phyloP scores from a whole-genome alignment of 169 alveolate species.

The Plasmodium vivax region DNA sequence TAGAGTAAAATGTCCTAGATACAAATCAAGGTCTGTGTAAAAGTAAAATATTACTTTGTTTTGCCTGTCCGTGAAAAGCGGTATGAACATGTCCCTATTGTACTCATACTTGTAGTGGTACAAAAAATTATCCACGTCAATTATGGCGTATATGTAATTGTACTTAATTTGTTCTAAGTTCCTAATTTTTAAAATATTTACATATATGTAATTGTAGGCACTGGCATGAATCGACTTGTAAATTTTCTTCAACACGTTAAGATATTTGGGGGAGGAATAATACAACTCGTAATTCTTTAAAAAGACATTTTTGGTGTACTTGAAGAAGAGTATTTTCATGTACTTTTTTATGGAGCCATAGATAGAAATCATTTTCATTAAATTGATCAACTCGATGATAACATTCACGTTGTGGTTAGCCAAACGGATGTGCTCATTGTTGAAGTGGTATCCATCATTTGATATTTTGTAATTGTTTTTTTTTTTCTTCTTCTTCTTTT shows the following conservation, averaged over 20 bases:
- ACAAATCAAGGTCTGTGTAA: slow-evolving; percentile 45
- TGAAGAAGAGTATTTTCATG: slow-evolving; percentile 46
- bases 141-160: slow-evolving; percentile 56
- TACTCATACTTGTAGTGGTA: slow-evolving; percentile 65
- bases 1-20: slow-evolving; percentile 38
- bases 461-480: slow-evolving; percentile 36
- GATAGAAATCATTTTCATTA: slow-evolving; percentile 56
- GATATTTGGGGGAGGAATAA: slow-evolving; percentile 42
- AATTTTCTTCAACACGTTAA: slow-evolving; percentile 29
- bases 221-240: slow-evolving; percentile 22
- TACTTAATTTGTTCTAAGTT: slow-evolving; percentile 45
- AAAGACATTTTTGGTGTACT: slow-evolving; percentile 37
- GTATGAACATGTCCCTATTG: slow-evolving; percentile 69
- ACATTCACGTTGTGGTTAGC: slow-evolving; percentile 46
- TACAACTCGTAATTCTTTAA: slow-evolving; percentile 44
- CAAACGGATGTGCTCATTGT: slow-evolving; percentile 53
- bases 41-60: slow-evolving; percentile 45
- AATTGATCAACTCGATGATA: slow-evolving; percentile 47
- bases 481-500: slow-evolving; percentile 32
- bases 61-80: slow-evolving; percentile 47
- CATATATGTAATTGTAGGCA: slow-evolving; percentile 48
- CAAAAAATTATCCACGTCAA: slow-evolving; percentile 61
- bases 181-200: slow-evolving; percentile 59
- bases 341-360: slow-evolving; percentile 71
- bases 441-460: slow-evolving; percentile 53